Conservation (phyloP, 31 red algal species). For the Asparagopsis taxiformis region DNA sequence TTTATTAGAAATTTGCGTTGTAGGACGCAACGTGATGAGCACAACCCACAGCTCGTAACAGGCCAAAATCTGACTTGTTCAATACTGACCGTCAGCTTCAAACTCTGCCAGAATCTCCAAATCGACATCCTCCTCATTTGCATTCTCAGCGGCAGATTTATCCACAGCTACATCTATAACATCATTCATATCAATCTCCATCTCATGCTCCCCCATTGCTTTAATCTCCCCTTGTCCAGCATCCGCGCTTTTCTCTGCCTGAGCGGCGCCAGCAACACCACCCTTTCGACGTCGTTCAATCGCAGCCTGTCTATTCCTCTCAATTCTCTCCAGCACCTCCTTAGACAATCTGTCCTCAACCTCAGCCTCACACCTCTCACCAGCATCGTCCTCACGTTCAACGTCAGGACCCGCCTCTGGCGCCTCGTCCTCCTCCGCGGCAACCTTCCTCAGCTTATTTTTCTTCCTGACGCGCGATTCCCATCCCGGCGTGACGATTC, state of each 20-base stretch:
- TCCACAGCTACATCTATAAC: background rate
- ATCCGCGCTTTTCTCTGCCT: background rate
- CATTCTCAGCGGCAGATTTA: too few species aligned
- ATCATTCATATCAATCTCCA: slow-evolving; percentile 13
- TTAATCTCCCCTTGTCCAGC: background rate
- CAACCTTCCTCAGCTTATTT: background rate
- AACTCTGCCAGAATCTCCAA: slow-evolving; percentile 1
- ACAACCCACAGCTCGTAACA: background rate
- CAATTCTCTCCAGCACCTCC: too few species aligned
- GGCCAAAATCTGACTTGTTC: background rate
- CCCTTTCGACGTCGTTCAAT: too few species aligned
- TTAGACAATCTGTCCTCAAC: too few species aligned
- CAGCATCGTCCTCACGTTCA: background rate
- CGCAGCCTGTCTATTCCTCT: too few species aligned
- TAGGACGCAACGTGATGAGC: too few species aligned
- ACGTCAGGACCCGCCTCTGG: background rate
- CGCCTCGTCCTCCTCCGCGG: background rate
- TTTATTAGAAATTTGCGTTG: too few species aligned
- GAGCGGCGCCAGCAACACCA: too few species aligned
- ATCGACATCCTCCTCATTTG: slow-evolving; percentile 11
- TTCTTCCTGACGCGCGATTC: slow-evolving; percentile 1
- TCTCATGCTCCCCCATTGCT: background rate
- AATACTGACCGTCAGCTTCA: background rate
- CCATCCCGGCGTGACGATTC: slow-evolving; percentile 4
- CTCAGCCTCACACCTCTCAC: background rate